Percentiles rank a stretch among this genome's conserved stretches.
phyloP scores from a whole-genome alignment of 2,329 filamentous ascomycete genomes.

The Monosporascus sp. region DNA sequence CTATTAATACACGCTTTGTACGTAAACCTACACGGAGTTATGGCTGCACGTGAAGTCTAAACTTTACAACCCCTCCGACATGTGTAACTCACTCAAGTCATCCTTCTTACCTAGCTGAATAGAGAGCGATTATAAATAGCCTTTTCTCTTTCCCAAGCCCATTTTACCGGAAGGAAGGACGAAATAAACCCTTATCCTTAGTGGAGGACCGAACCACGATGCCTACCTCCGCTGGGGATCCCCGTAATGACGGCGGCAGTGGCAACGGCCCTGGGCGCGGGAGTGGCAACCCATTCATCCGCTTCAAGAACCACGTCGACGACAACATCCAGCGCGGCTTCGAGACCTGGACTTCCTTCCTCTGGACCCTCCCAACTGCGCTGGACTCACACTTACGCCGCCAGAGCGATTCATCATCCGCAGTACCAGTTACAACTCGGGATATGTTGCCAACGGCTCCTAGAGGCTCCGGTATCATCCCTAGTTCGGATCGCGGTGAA shows the following conservation, averaged over 20 bases:
- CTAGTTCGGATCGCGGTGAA: background rate
- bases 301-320: slow-evolving; percentile 37
- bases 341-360: slow-evolving; percentile 7
- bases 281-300: slow-evolving; percentile 32
- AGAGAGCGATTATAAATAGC: too few relatives aligned
- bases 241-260: background rate
- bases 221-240: background rate
- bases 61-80: too few relatives aligned
- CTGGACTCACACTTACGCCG: background rate
- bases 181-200: background rate
- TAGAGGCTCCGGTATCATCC: too few relatives aligned
- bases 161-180: too few relatives aligned
- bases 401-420: background rate
- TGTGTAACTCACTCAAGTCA: too few relatives aligned
- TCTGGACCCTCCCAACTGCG: slow-evolving; percentile 2
- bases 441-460: too few relatives aligned
- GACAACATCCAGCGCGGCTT: slow-evolving; percentile 29
- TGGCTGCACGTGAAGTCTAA: too few relatives aligned
- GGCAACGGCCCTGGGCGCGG: background rate
- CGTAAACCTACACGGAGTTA: too few relatives aligned
- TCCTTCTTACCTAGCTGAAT: too few relatives aligned
- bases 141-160: too few relatives aligned
- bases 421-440: background rate
- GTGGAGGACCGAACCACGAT: background rate
- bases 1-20: too few relatives aligned